phyloP scores from a whole-genome alignment of 83 land plant genomes.

The Diphasiastrum complanatum region DNA sequence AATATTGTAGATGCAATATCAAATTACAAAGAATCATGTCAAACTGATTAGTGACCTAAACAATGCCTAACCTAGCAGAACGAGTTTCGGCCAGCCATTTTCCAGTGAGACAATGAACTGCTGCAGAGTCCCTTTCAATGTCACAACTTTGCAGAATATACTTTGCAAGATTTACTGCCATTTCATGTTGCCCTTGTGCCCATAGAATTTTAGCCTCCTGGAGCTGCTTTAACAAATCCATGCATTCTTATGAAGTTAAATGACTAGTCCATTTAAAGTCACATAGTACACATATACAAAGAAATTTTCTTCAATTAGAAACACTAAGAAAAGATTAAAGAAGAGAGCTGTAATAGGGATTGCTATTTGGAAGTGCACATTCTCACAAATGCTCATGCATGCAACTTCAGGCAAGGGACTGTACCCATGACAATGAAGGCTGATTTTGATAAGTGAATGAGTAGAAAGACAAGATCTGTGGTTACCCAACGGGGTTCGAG shows the following conservation, averaged over 20 bases:
- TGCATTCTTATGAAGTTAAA: neutral
- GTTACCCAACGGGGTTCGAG: no score
- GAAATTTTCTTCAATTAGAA: no score
- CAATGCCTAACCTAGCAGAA: constrained; percentile 60
- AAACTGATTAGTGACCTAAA: neutral
- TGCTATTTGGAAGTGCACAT: no score
- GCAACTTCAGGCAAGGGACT: no score
- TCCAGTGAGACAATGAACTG: constrained; percentile 75
- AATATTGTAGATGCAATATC: constrained; percentile 2
- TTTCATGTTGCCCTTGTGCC: constrained; percentile 76
- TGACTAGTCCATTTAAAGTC: neutral
- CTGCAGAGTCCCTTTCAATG: constrained; percentile 41
- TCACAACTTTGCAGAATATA: constrained; percentile 47
- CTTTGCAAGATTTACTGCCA: constrained; percentile 80
- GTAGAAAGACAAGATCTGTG: no score
- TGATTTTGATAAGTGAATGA: no score
- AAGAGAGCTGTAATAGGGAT: no score
- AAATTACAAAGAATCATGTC: neutral
- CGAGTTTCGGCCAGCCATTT: constrained; percentile 95
- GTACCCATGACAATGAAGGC: no score
- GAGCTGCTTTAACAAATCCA: constrained; percentile 36
- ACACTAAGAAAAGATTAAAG: no score
- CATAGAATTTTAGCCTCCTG: constrained; percentile 91
- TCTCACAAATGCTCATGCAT: no score
- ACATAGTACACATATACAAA: neutral